These are phyloP conservation scores for Artemisia argyi DNA, from an alignment of 129 eudicot species.

Conservation along the genomic window DNA sequence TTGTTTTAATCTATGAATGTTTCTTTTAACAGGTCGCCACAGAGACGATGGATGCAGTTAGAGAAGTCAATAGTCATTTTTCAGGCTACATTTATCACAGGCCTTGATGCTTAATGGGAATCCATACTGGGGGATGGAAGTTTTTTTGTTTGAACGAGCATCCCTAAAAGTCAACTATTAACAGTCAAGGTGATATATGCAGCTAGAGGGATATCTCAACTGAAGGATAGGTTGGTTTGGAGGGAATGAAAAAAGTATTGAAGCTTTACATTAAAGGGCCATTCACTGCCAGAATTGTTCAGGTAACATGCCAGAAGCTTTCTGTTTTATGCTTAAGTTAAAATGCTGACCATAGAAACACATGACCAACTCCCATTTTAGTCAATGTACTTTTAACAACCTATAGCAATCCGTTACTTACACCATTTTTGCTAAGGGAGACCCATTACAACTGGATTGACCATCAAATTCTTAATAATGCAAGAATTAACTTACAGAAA, in stretches of 20 bases:
- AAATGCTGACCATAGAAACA: too few relatives aligned
- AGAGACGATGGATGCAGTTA: slow-evolving; percentile 8
- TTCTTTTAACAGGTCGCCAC: slow-evolving; percentile 22
- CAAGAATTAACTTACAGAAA: neutral
- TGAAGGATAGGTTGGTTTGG: neutral
- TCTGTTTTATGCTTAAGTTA: too few relatives aligned
- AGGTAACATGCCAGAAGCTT: slow-evolving; percentile 6
- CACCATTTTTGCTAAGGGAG: too few relatives aligned
- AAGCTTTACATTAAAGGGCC: slow-evolving; percentile 2
- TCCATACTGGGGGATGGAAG: neutral
- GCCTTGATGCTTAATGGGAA: neutral
- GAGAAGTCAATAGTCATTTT: neutral
- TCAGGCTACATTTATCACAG: neutral
- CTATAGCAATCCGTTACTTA: too few relatives aligned
- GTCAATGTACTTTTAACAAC: too few relatives aligned
- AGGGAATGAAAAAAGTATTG: neutral
- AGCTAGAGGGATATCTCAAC: too few relatives aligned
- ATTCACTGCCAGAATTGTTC: slow-evolving; percentile 1
- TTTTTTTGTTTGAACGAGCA: too few relatives aligned
- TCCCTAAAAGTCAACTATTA: neutral
- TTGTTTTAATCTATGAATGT: slow-evolving; percentile 2
- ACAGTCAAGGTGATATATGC: neutral
- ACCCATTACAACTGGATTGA: too few relatives aligned
- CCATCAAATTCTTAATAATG: too few relatives aligned
- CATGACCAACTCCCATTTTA: too few relatives aligned